These are phyloP conservation scores for Chara braunii DNA, from an alignment of 139 green algal species.

Conservation along the genomic window DNA sequence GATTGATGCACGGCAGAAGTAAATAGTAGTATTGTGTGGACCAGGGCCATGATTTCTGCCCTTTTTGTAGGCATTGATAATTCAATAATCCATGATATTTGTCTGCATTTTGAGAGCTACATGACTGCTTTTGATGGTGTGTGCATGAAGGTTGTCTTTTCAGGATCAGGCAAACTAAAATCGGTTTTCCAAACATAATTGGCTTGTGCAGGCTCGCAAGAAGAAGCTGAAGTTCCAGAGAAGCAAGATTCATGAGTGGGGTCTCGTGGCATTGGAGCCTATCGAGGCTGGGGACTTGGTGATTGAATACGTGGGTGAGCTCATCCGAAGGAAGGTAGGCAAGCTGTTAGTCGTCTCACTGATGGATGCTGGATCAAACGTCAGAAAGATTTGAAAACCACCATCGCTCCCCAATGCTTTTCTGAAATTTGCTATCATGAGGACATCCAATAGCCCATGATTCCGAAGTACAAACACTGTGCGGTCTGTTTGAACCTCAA, in stretches of 20 bases:
- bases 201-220: slow-evolving; percentile 61
- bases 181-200: background rate
- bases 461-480: too few relatives aligned
- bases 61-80: too few relatives aligned
- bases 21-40: too few relatives aligned
- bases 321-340: slow-evolving; percentile 46
- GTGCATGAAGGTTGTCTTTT: background rate
- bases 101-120: background rate
- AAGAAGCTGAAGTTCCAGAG: slow-evolving; percentile 42
- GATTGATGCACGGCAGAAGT: too few relatives aligned
- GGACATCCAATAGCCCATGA: too few relatives aligned
- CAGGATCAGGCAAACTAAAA: too few relatives aligned
- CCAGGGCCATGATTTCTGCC: too few relatives aligned
- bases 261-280: slow-evolving; percentile 60
- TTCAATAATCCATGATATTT: too few relatives aligned
- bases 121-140: background rate
- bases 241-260: slow-evolving; percentile 63
- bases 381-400: background rate
- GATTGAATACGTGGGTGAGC: slow-evolving; percentile 76
- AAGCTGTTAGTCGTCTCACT: too few relatives aligned
- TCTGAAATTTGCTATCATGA: background rate
- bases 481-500: too few relatives aligned
- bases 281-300: slow-evolving; percentile 65
- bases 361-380: background rate
- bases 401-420: too few relatives aligned